phyloP scores from a whole-genome alignment of 2,329 filamentous ascomycete species.

The Cladosporium sp. region DNA sequence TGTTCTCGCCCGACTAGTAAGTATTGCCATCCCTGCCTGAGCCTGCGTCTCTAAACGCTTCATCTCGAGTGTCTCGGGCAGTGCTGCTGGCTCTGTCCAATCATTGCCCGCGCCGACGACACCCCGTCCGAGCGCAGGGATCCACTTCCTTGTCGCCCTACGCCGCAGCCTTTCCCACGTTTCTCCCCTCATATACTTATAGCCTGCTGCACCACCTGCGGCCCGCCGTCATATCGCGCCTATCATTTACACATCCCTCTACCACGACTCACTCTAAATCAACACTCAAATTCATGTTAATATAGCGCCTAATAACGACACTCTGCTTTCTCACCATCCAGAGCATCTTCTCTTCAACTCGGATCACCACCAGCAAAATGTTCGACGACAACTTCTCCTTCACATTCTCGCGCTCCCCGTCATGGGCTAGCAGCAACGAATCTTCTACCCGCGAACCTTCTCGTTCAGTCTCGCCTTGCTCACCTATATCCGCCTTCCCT shows the following conservation, averaged over 20 bases:
- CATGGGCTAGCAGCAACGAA: slow-evolving; percentile 27
- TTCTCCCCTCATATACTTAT: slow-evolving; percentile 11
- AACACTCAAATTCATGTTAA: not conserved
- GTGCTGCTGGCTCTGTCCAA: not conserved
- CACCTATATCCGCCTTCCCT: slow-evolving; percentile 25
- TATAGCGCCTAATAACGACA: not conserved
- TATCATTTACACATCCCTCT: slow-evolving; percentile 1
- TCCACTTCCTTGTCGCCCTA: slow-evolving; percentile 2
- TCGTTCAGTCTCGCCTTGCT: slow-evolving; percentile 37
- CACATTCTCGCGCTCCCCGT: slow-evolving; percentile 32
- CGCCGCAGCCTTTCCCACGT: slow-evolving; percentile 5
- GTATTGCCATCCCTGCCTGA: no score
- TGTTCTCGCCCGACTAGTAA: not conserved
- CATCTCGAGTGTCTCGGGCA: slow-evolving; percentile 16
- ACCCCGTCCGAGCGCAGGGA: not conserved
- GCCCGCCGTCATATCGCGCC: slow-evolving; percentile 18
- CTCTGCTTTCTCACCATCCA: slow-evolving; percentile 22
- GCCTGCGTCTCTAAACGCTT: not conserved
- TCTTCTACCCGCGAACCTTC: slow-evolving; percentile 29
- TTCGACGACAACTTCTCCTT: slow-evolving; percentile 36
- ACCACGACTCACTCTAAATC: not conserved
- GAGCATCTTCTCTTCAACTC: not conserved
- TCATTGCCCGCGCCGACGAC: not conserved
- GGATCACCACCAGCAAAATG: slow-evolving; percentile 23
- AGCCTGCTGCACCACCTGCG: slow-evolving; percentile 13